A percentile compares a stretch with the other conserved stretches of the same genome.
Evolutionary conservation across 2,329 filamentous ascomycete genomes (phyloP).

Genomic region (Neonectria ditissima): DNA sequence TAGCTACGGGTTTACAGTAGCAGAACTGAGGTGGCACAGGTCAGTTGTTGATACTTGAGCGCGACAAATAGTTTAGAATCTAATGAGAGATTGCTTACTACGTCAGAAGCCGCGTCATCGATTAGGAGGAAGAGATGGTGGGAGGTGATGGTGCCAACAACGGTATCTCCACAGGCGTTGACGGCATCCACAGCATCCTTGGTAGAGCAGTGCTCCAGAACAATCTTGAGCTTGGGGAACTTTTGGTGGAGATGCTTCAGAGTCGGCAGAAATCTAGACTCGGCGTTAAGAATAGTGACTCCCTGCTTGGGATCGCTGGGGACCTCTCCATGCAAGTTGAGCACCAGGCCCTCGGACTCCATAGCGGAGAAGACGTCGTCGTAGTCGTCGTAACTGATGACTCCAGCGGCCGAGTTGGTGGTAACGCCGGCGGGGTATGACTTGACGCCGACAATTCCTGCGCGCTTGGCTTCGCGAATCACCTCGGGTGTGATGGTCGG

Average conservation of each 20-base stretch:
- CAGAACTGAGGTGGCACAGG: conserved; percentile 51
- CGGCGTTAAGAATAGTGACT: conserved; percentile 52
- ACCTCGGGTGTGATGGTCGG: conserved; percentile 73
- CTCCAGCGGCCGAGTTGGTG: conserved; percentile 76
- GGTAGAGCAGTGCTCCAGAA: conserved; percentile 88
- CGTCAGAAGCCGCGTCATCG: conserved; percentile 61
- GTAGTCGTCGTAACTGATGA: conserved; percentile 76
- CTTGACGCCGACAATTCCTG: conserved; percentile 80
- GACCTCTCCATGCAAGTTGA: conserved; percentile 95
- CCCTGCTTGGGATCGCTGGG: conserved; percentile 62
- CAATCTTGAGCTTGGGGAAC: conserved; percentile 77
- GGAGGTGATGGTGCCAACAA: conserved; percentile 84
- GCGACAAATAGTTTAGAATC: neutral
- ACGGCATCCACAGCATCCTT: conserved; percentile 84
- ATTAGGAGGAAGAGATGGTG: conserved; percentile 88
- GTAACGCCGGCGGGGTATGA: conserved; percentile 74
- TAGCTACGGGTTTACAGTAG: conserved; percentile 84
- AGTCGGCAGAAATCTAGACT: conserved; percentile 80
- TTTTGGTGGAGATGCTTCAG: conserved; percentile 76
- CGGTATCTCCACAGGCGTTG: conserved; percentile 78
- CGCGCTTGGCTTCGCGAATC: conserved; percentile 78
- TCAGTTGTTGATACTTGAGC: neutral
- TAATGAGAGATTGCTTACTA: conserved; percentile 1
- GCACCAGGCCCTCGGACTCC: conserved; percentile 83
- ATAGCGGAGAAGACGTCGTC: conserved; percentile 89